Conservation (phyloP, 208 protist species). For the Trypanosoma rangeli region DNA sequence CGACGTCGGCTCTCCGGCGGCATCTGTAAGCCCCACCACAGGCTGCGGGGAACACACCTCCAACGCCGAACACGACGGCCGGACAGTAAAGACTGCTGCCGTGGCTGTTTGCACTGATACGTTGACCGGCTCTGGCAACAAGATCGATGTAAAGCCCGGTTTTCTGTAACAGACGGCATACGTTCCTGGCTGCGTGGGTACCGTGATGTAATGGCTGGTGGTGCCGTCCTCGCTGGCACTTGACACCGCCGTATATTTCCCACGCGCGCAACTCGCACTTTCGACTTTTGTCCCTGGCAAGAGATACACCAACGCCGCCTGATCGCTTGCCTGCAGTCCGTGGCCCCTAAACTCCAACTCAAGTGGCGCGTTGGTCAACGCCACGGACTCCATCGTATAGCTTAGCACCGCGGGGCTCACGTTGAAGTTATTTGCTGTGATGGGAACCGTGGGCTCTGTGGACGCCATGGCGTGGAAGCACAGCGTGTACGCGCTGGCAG, state of each 20-base stretch:
- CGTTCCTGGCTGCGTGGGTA: conserved; percentile 39
- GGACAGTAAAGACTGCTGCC: conserved; percentile 44
- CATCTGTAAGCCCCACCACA: conserved; percentile 50
- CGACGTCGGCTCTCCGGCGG: conserved; percentile 30
- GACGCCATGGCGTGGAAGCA: conserved; percentile 61
- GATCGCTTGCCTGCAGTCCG: conserved; percentile 41
- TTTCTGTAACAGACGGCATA: conserved; percentile 72
- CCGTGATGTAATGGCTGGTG: conserved; percentile 48
- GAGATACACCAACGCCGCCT: conserved; percentile 58
- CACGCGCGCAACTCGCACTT: conserved; percentile 38
- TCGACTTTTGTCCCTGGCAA: conserved; percentile 10
- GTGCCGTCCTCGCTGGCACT: conserved; percentile 40
- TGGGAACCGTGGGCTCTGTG: conserved; percentile 24
- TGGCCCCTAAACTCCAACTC: conserved; percentile 54
- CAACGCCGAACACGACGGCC: conserved; percentile 48
- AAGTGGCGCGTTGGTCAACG: conserved; percentile 46
- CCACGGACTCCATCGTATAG: conserved; percentile 45
- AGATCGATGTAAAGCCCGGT: conserved; percentile 18
- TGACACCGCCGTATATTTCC: conserved; percentile 39
- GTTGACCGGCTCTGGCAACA: conserved; percentile 36
- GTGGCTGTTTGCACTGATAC: conserved; percentile 44
- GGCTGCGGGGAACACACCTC: conserved; percentile 63
- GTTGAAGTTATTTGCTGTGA: conserved; percentile 52
- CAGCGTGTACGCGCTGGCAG: conserved; percentile 61
- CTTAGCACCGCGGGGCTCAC: conserved; percentile 49